These are phyloP conservation scores for Epichloe scottii DNA, from an alignment of 2,329 filamentous ascomycete genomes.

Conservation along the genomic window DNA sequence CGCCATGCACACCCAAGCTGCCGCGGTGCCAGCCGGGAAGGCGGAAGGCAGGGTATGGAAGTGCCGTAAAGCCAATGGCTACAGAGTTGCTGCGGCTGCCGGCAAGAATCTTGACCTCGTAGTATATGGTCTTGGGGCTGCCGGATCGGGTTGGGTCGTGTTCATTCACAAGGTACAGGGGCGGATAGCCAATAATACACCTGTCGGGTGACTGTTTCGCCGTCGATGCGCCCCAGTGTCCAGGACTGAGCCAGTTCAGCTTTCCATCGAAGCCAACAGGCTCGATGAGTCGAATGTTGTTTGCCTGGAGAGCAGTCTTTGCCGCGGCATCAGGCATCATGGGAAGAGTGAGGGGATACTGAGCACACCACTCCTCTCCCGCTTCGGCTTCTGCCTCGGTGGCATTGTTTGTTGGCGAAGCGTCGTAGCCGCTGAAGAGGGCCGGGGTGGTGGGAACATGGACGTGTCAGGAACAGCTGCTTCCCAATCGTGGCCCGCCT, in stretches of 20 bases:
- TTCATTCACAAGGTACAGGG: slow-evolving; percentile 50
- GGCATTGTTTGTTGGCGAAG: slow-evolving; percentile 58
- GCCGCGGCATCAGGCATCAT: slow-evolving; percentile 34
- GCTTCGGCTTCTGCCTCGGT: slow-evolving; percentile 48
- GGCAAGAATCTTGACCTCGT: slow-evolving; percentile 48
- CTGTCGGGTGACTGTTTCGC: slow-evolving; percentile 40
- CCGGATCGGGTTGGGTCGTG: slow-evolving; percentile 40
- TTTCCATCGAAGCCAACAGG: slow-evolving; percentile 35
- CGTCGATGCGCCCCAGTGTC: slow-evolving; percentile 38
- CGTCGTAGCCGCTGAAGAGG: slow-evolving; percentile 49
- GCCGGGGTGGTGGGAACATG: slow-evolving; percentile 61
- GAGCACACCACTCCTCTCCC: slow-evolving; percentile 52
- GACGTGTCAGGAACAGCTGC: slow-evolving; percentile 58
- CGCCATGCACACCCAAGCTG: slow-evolving; percentile 63
- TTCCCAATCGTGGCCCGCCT: slow-evolving; percentile 54
- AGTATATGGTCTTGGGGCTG: slow-evolving; percentile 49
- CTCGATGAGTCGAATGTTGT: slow-evolving; percentile 41
- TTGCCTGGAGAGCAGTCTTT: slow-evolving; percentile 32
- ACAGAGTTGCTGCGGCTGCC: slow-evolving; percentile 37
- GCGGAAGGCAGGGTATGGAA: slow-evolving; percentile 66
- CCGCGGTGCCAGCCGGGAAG: slow-evolving; percentile 73
- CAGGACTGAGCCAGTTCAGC: slow-evolving; percentile 32
- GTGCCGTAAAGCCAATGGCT: slow-evolving; percentile 57
- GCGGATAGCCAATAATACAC: slow-evolving; percentile 54
- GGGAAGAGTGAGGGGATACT: slow-evolving; percentile 45